These are phyloP conservation scores for Apiospora saccharicola DNA, from an alignment of 2,329 filamentous ascomycete genomes.

Conservation along the genomic window DNA sequence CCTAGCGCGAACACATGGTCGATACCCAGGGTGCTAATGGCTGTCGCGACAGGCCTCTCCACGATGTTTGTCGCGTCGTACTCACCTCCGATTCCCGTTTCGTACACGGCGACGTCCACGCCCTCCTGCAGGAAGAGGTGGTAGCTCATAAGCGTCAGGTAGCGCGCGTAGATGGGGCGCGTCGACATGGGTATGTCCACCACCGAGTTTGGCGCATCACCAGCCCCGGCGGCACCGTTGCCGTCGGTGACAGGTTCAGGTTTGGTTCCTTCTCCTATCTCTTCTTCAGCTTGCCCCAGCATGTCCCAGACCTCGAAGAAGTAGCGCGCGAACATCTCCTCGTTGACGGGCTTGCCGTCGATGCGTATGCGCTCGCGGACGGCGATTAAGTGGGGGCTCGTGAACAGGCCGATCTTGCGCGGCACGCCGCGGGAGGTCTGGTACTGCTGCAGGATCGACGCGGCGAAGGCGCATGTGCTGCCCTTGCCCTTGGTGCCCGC, in stretches of 20 bases:
- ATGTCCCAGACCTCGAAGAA: slow-evolving; percentile 74
- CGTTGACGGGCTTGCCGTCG: slow-evolving; percentile 63
- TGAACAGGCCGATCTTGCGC: slow-evolving; percentile 68
- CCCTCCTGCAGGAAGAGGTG: slow-evolving; percentile 71
- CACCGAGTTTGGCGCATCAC: slow-evolving; percentile 38
- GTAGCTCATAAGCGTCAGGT: slow-evolving; percentile 70
- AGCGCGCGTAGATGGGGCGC: slow-evolving; percentile 66
- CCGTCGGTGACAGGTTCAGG: background rate
- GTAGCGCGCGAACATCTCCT: slow-evolving; percentile 67
- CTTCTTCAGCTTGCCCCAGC: slow-evolving; percentile 48
- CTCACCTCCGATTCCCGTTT: slow-evolving; percentile 73
- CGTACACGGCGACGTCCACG: slow-evolving; percentile 69
- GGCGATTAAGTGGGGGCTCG: slow-evolving; percentile 72
- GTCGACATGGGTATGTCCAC: slow-evolving; percentile 43
- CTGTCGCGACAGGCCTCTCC: slow-evolving; percentile 62
- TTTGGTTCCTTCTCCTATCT: background rate
- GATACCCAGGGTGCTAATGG: slow-evolving; percentile 71
- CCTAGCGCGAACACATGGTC: slow-evolving; percentile 73
- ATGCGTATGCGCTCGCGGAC: slow-evolving; percentile 74
- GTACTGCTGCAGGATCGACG: slow-evolving; percentile 66
- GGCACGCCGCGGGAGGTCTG: slow-evolving; percentile 44
- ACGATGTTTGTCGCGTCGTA: slow-evolving; percentile 75
- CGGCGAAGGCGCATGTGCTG: slow-evolving; percentile 73
- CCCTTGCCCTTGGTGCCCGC: slow-evolving; percentile 82
- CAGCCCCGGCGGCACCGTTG: background rate